These are phyloP conservation scores for Saccharomyces pastorianus DNA, from an alignment of 1,139 yeast species.

Conservation along the genomic window DNA sequence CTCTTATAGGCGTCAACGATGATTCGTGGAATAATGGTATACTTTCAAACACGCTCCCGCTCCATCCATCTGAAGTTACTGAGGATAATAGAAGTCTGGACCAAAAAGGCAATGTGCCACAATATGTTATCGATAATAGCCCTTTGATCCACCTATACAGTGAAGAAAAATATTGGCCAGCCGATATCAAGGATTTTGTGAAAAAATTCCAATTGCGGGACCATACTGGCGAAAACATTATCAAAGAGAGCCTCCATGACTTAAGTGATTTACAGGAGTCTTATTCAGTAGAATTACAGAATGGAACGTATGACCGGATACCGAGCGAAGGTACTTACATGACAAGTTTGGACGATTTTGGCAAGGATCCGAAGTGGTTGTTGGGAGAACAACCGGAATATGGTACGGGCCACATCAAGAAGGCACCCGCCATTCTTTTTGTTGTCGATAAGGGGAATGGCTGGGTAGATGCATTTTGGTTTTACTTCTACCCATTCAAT, in stretches of 20 bases:
- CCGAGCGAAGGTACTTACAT: too few relatives aligned
- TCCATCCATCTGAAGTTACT: background rate
- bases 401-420: conserved; percentile 53
- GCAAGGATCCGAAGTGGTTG: conserved; percentile 66
- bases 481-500: conserved; percentile 83
- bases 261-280: conserved; percentile 7
- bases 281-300: conserved; percentile 1
- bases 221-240: too few relatives aligned
- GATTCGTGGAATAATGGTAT: too few relatives aligned
- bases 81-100: conserved; percentile 14
- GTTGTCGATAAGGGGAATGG: conserved; percentile 89
- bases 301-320: conserved; percentile 34
- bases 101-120: conserved; percentile 49
- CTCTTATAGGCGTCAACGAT: too few relatives aligned
- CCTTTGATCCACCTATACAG: conserved; percentile 79
- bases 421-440: conserved; percentile 72
- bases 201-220: conserved; percentile 39
- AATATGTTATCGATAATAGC: conserved; percentile 57
- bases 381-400: conserved; percentile 65
- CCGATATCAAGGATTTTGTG: conserved; percentile 63
- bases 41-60: too few relatives aligned
- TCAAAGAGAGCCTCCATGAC: conserved; percentile 26
- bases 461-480: conserved; percentile 82
- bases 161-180: conserved; percentile 77
- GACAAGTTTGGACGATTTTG: conserved; percentile 52